A percentile compares a stretch with the other conserved stretches of the same genome.
These are phyloP conservation scores for Knoxdaviesia capensis DNA, from an alignment of 2,329 filamentous ascomycete genomes.

Conservation along the genomic window DNA sequence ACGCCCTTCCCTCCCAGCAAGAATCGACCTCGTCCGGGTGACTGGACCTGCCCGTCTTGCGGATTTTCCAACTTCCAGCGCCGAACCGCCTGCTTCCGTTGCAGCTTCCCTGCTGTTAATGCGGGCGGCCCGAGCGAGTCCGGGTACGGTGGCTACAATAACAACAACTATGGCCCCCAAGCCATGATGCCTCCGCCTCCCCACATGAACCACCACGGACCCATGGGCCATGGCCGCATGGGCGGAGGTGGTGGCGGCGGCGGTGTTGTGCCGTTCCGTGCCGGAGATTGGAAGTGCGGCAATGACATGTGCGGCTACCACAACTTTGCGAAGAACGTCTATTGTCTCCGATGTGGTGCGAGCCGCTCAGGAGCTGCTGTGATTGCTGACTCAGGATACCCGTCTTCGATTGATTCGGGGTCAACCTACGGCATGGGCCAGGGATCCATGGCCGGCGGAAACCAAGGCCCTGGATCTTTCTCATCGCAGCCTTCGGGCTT, in stretches of 20 bases:
- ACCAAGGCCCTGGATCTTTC: constrained; percentile 23
- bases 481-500: constrained; percentile 22
- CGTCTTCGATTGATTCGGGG: constrained; percentile 71
- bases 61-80: constrained; percentile 99
- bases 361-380: constrained; percentile 86
- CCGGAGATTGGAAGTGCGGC: constrained; percentile 97
- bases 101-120: constrained; percentile 91
- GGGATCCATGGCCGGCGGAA: constrained; percentile 21
- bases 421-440: constrained; percentile 37
- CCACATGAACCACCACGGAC: constrained; percentile 41
- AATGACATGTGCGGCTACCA: constrained; percentile 96
- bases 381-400: constrained; percentile 82
- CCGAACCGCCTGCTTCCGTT: constrained; percentile 94
- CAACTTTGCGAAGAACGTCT: constrained; percentile 99
- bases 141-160: constrained; percentile 41
- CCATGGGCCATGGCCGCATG: constrained; percentile 22
- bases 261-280: constrained; percentile 86
- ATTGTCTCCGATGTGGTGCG: constrained; percentile 87
- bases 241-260: constrained; percentile 58
- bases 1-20: constrained; percentile 97
- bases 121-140: constrained; percentile 45
- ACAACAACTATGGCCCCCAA: constrained; percentile 47
- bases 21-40: constrained; percentile 88
- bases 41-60: constrained; percentile 98
- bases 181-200: constrained; percentile 63